These are phyloP conservation scores for Malus asiatica DNA, from an alignment of 306 rosid genomes.

Conservation along the genomic window DNA sequence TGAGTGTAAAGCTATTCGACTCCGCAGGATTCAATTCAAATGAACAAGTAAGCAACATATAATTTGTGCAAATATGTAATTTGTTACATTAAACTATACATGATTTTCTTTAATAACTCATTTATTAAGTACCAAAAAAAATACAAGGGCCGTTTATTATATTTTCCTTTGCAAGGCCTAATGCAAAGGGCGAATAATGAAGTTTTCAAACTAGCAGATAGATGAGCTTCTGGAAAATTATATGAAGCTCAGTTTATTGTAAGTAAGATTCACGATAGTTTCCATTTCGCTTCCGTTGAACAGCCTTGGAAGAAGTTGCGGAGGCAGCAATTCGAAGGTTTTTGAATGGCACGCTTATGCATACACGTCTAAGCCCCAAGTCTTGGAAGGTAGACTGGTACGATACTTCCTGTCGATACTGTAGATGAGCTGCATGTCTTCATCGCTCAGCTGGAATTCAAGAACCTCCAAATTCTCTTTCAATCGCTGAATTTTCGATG, in stretches of 20 bases:
- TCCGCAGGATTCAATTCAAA: background rate
- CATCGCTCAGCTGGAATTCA: constrained; percentile 55
- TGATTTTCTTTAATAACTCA: background rate
- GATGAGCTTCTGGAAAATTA: background rate
- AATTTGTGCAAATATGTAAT: background rate
- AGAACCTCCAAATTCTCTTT: constrained; percentile 59
- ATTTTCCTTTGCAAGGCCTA: background rate
- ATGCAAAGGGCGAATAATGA: background rate
- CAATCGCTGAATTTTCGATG: constrained; percentile 69
- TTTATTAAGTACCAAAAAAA: background rate
- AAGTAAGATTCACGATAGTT: background rate
- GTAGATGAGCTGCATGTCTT: constrained; percentile 55
- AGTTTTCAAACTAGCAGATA: background rate
- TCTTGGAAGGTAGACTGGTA: constrained; percentile 62
- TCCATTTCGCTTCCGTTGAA: background rate
- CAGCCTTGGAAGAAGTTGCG: background rate
- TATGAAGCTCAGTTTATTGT: background rate
- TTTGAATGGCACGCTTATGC: constrained; percentile 28
- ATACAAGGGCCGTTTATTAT: background rate
- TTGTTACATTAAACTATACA: background rate
- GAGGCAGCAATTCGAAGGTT: background rate
- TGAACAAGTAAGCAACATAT: background rate
- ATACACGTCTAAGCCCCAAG: constrained; percentile 73
- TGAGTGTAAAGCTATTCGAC: background rate
- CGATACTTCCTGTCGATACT: constrained; percentile 45